A percentile compares a stretch with the other conserved stretches of the same genome.
These are phyloP conservation scores for Paratinospora sagittata DNA, from an alignment of 164 flowering plant species.

Conservation along the genomic window DNA sequence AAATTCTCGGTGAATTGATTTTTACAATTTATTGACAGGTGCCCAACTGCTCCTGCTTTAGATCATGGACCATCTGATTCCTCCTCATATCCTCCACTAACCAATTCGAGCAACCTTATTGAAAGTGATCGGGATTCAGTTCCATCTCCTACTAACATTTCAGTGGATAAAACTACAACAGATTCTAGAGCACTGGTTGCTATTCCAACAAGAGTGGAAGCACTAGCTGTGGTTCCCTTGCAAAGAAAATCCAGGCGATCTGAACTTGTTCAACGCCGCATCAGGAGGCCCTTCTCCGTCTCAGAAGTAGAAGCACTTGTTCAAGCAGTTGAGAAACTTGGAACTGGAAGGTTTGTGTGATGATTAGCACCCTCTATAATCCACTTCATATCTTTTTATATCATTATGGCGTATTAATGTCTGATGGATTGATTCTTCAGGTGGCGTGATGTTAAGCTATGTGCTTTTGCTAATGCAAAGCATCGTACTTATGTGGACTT, in stretches of 20 bases:
- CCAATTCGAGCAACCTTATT: conserved; percentile 30
- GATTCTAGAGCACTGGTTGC: conserved; percentile 66
- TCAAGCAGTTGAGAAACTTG: conserved; percentile 95
- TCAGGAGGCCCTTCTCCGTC: conserved; percentile 93
- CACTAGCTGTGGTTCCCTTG: conserved; percentile 50
- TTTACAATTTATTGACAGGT: conserved; percentile 31
- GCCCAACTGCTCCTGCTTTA: conserved; percentile 18
- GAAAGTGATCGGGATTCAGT: conserved; percentile 76
- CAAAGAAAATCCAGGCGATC: conserved; percentile 57
- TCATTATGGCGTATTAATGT: not conserved
- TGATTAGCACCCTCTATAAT: conserved; percentile 14
- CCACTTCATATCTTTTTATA: not conserved
- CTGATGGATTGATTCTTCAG: conserved; percentile 28
- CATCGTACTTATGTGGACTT: conserved; percentile 97
- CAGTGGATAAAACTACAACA: conserved; percentile 33
- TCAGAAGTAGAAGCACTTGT: conserved; percentile 97
- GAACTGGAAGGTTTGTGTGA: conserved; percentile 87
- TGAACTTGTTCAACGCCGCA: conserved; percentile 79
- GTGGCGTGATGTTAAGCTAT: conserved; percentile 87
- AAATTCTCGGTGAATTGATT: not conserved
- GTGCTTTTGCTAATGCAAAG: conserved; percentile 84
- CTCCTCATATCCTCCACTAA: conserved; percentile 28
- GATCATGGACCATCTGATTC: conserved; percentile 27
- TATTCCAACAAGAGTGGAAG: conserved; percentile 45
- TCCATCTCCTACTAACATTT: conserved; percentile 39